Percentiles rank a stretch among this genome's conserved stretches.
Conservation (phyloP, 257 asterid genomes). For the Hygrophila difformis region DNA sequence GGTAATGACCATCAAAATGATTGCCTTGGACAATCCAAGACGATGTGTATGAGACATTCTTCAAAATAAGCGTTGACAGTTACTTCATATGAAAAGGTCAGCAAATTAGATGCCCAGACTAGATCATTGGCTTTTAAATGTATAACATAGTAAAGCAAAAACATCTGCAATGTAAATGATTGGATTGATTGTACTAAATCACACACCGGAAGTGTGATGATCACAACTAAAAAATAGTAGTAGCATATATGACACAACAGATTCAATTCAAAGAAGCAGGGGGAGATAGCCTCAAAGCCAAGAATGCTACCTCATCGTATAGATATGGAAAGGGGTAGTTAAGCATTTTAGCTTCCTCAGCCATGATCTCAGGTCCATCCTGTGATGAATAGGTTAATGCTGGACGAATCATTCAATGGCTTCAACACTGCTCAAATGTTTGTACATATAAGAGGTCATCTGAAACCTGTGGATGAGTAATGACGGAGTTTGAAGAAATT, state of each 20-base stretch:
- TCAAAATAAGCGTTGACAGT: too few species aligned
- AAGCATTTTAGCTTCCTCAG: slow-evolving; percentile 65
- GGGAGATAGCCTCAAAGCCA: background rate
- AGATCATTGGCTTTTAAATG: background rate
- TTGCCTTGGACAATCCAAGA: too few species aligned
- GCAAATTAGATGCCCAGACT: slow-evolving; percentile 1
- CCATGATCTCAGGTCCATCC: slow-evolving; percentile 94
- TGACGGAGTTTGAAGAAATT: slow-evolving; percentile 72
- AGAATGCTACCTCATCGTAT: slow-evolving; percentile 59
- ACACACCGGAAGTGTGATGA: background rate
- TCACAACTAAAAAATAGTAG: background rate
- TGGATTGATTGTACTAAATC: background rate
- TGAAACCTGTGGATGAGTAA: slow-evolving; percentile 86
- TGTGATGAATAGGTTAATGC: slow-evolving; percentile 32
- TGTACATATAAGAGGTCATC: slow-evolving; percentile 24
- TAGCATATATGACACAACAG: slow-evolving; percentile 1
- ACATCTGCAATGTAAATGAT: background rate
- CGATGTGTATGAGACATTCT: too few species aligned
- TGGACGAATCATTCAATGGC: slow-evolving; percentile 21
- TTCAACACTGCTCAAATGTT: slow-evolving; percentile 27
- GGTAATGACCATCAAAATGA: background rate
- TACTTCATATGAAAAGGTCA: too few species aligned
- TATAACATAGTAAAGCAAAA: slow-evolving; percentile 5
- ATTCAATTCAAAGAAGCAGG: slow-evolving; percentile 12
- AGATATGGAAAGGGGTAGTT: slow-evolving; percentile 85